phyloP scores from a whole-genome alignment of 2,329 filamentous ascomycete species.

The Helminthosporium solani region DNA sequence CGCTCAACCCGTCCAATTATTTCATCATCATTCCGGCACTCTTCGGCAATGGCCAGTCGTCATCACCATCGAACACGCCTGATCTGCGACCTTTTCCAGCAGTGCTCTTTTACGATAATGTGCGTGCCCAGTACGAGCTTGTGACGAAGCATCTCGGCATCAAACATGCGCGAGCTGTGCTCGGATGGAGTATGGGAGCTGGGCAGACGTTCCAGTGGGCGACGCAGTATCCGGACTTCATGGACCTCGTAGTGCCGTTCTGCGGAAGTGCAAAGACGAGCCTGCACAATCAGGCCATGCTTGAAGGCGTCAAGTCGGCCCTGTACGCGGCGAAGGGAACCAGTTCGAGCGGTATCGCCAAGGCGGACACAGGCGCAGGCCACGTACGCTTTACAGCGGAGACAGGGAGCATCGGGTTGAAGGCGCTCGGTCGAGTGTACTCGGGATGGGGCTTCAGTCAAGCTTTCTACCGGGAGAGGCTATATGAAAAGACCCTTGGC shows the following conservation, averaged over 20 bases:
- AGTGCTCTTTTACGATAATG: conserved; percentile 68
- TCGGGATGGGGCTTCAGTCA: conserved; percentile 81
- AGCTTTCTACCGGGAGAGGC: conserved; percentile 70
- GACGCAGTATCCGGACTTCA: conserved; percentile 63
- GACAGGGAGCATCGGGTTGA: conserved; percentile 60
- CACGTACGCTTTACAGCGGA: conserved; percentile 54
- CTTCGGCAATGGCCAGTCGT: conserved; percentile 69
- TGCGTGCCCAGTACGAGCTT: conserved; percentile 64
- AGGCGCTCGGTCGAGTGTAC: conserved; percentile 72
- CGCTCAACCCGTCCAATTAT: conserved; percentile 64
- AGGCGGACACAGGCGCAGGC: conserved; percentile 41
- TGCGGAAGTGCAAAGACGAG: conserved; percentile 66
- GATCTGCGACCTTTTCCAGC: conserved; percentile 60
- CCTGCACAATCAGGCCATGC: conserved; percentile 67
- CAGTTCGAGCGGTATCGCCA: conserved; percentile 51
- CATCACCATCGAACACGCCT: conserved; percentile 64
- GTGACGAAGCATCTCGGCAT: conserved; percentile 64
- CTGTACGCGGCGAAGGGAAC: conserved; percentile 59
- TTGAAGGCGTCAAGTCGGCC: conserved; percentile 64
- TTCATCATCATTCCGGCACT: conserved; percentile 69
- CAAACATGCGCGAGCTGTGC: conserved; percentile 60
- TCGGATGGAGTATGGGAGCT: conserved; percentile 73
- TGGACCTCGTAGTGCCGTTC: conserved; percentile 66
- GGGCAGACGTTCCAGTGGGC: conserved; percentile 67
- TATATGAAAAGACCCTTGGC: conserved; percentile 66